Base-by-base conservation (phyloP, 306 rosid genomes). In the Parietaria judaica region DNA sequence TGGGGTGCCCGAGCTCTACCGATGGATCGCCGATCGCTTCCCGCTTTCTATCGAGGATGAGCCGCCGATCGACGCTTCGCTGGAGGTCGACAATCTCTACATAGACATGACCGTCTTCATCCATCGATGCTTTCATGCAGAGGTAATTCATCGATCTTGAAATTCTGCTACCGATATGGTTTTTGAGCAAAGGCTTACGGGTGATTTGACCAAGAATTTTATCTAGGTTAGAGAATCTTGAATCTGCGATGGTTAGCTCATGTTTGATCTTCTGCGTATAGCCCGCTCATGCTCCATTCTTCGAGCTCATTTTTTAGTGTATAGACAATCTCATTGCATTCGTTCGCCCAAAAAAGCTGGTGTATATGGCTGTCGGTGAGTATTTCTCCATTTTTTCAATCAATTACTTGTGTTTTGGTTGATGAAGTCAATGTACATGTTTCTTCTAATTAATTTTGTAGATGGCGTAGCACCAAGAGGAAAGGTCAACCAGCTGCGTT, bases 401-500 rank as follows among this genome's bases (percentile, higher is more conserved):
- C n/a, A n/a, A 7, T 45, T 11, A 5, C 0, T 45, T 11, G 7
- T 46, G 38, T 16, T 12, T 61, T 47, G 39, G 5, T 11, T 34
- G 36, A 36, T 3, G 44, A 39, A n/a, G n/a, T n/a, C n/a, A n/a
- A n/a, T n/a, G n/a, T n/a, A n/a, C n/a, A n/a, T n/a, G n/a, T n/a
- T n/a, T 39, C 44, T 55, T 14, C 54, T 50, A 50, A 50, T 12
- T 39, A 39, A 12, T 50, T 13, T 0, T 50, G 44, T 47, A 86
- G 95, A 83, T 23, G 89, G 89, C 11, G 89, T 86, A 9, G 85
- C 87, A 0, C 95, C 95, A 4, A 78, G 87, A 14, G 85, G 80
- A 1, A 83, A 86, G 61, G 79, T 86, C 85, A 83, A 86, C 13
- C 95, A 83, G 38, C 94, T 80, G 37, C 49, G 89, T 8, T 36